Evolutionary conservation across 768 basidiomycete species (phyloP).

Genomic region (Russula sp.): DNA sequence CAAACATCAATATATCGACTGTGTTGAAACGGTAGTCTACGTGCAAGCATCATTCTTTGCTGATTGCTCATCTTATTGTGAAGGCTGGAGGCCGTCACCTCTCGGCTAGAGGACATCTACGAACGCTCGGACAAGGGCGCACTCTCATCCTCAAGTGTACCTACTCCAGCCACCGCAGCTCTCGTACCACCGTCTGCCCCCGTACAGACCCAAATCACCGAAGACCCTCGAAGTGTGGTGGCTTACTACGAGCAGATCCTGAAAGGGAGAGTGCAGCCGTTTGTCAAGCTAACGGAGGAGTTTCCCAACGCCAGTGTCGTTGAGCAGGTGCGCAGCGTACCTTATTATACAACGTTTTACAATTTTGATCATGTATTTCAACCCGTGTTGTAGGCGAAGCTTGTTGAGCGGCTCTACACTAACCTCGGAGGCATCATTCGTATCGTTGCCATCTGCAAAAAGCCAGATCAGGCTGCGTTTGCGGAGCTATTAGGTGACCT

Average conservation of each 20-base stretch:
- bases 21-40: slow-evolving; percentile 28
- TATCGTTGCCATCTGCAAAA: slow-evolving; percentile 68
- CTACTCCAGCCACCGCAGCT: slow-evolving; percentile 40
- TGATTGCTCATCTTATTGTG: slow-evolving; percentile 6
- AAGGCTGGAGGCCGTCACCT: slow-evolving; percentile 90
- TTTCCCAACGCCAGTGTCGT: slow-evolving; percentile 68
- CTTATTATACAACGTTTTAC: neutral
- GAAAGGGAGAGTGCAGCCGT: slow-evolving; percentile 69
- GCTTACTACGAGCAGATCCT: slow-evolving; percentile 76
- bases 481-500: slow-evolving; percentile 63
- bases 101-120: slow-evolving; percentile 88
- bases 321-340: slow-evolving; percentile 62
- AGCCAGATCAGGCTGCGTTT: slow-evolving; percentile 65
- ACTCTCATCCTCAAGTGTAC: slow-evolving; percentile 33
- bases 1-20: slow-evolving; percentile 29
- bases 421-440: slow-evolving; percentile 68
- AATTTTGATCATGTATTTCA: neutral
- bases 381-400: slow-evolving; percentile 50
- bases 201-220: slow-evolving; percentile 37
- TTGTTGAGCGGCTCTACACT: slow-evolving; percentile 64
- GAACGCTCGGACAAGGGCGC: slow-evolving; percentile 34
- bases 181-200: slow-evolving; percentile 39
- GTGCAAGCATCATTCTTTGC: neutral
- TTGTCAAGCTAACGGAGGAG: slow-evolving; percentile 64
- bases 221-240: slow-evolving; percentile 56